Evolutionary conservation across 1,139 yeast species (phyloP).

Genomic region (Saccharomyces uvarum): DNA sequence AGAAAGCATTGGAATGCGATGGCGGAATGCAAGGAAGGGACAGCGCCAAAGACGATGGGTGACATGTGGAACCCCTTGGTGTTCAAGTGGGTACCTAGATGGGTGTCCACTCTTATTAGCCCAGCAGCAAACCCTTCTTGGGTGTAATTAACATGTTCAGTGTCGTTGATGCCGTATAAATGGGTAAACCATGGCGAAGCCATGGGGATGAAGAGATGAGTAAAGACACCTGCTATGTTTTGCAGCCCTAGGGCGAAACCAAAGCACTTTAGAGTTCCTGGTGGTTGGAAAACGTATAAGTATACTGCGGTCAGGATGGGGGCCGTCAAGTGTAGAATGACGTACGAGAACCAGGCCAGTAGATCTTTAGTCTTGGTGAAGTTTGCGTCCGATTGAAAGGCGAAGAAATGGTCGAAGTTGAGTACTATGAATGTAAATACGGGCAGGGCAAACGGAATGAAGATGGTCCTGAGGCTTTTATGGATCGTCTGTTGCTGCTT

Average conservation of each 20-base stretch:
- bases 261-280: slow-evolving; percentile 49
- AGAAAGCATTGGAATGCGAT: slow-evolving; percentile 51
- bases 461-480: slow-evolving; percentile 13
- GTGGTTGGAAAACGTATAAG: slow-evolving; percentile 59
- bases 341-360: slow-evolving; percentile 54
- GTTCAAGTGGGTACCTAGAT: slow-evolving; percentile 54
- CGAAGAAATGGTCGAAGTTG: slow-evolving; percentile 37
- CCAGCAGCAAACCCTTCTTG: slow-evolving; percentile 69
- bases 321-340: slow-evolving; percentile 49
- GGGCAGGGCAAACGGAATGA: slow-evolving; percentile 23
- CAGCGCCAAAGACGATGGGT: slow-evolving; percentile 66
- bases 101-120: slow-evolving; percentile 53
- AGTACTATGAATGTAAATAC: slow-evolving; percentile 18
- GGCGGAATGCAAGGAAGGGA: slow-evolving; percentile 61
- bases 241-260: slow-evolving; percentile 49
- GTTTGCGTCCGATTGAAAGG: slow-evolving; percentile 28
- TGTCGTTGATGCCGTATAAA: slow-evolving; percentile 46
- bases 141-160: slow-evolving; percentile 44
- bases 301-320: slow-evolving; percentile 59
- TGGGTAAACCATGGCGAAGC: slow-evolving; percentile 71
- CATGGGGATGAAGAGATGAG: slow-evolving; percentile 55
- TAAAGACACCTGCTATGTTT: slow-evolving; percentile 51
- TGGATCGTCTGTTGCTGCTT: slow-evolving; percentile 11
- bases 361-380: slow-evolving; percentile 42
- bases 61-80: slow-evolving; percentile 57